These are phyloP conservation scores for Aspergillus carbonarius DNA, from an alignment of 2,329 filamentous ascomycete genomes.

Conservation along the genomic window DNA sequence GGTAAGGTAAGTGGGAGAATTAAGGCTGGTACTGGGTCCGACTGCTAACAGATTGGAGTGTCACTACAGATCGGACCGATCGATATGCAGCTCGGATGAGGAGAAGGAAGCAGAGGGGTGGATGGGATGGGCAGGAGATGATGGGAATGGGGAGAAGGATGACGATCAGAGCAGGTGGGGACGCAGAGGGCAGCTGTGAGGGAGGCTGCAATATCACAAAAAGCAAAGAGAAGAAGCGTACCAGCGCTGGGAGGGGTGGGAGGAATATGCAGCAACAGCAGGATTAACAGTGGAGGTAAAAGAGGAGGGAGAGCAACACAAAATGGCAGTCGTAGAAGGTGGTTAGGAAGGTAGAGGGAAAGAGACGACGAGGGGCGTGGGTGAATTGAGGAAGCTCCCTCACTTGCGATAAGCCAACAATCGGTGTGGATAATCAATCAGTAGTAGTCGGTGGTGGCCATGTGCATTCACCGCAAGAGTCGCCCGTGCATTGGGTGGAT, in stretches of 20 bases:
- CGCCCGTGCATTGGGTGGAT: background rate
- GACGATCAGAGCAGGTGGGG: conserved; percentile 7
- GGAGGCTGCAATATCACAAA: conserved; percentile 8
- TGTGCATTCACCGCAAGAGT: conserved; percentile 5
- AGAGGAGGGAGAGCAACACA: conserved; percentile 13
- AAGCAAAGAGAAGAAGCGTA: conserved; percentile 18
- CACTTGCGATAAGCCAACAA: conserved; percentile 21
- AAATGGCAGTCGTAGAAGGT: conserved; percentile 11
- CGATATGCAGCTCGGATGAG: conserved; percentile 16
- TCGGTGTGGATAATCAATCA: conserved; percentile 3
- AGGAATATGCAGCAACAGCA: conserved; percentile 5
- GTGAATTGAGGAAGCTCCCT: conserved; percentile 24
- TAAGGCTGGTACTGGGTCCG: conserved; percentile 9
- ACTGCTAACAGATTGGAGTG: conserved; percentile 18
- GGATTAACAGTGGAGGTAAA: background rate
- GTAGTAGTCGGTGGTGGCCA: background rate
- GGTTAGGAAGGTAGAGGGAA: conserved; percentile 12
- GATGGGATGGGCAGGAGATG: conserved; percentile 18
- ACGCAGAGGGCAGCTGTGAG: conserved; percentile 5
- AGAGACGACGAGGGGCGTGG: conserved; percentile 14
- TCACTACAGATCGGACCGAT: conserved; percentile 22
- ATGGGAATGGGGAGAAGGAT: conserved; percentile 14
- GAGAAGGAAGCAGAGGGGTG: conserved; percentile 12
- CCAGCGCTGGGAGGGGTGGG: conserved; percentile 16
- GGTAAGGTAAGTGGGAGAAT: background rate